Base-by-base conservation (phyloP, 306 rosid species). In the Prunus dulcis region DNA sequence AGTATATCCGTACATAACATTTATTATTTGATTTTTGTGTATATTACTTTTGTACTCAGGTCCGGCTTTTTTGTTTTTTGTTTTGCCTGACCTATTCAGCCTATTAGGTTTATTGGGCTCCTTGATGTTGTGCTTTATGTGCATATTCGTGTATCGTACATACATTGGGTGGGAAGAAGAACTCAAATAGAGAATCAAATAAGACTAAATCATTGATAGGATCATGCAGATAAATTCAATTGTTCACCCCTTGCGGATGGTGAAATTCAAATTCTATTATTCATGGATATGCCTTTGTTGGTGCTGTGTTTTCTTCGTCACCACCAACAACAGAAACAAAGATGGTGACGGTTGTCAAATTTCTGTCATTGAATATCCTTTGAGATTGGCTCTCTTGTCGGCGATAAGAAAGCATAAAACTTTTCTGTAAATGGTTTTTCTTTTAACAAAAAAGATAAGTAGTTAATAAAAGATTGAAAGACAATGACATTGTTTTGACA, bases 11-110 rank as follows among this genome's bases (percentile, higher is more conserved):
- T 71, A 57, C 75, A 60, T 66, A 25, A 85, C 75, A 80, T 81
- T 38, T 43, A 65, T 8, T 38, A 38, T 38, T 38, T 38, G 43
- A 76, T 67, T 67, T 67, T 71, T 77, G 50, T 82, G 85, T 73
- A 74, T 34, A 70, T 80, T 81, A 69, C 22, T 47, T 27, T 53
- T 75, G 72, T 47, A 64, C 74, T 41, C 72, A 70, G 86, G 83
- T 84, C 76, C 19, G 85, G 81, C 84, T 30, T 85, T 85, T 82
- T 85, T 79, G 86, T 82, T 87, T 79, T 79, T 72, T 0, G 46
- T 58, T 72, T 73, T 77, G 91, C 87, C 82, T 20, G 76, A 52
- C 86, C 90, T 45, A 46, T 25, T 61, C 61, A 25, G 30, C 72
- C 78, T 60, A 23, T 30, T 14, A 51, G 28, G 60, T 49, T 60